These are phyloP conservation scores for Auriscalpium microsporum DNA, from an alignment of 768 basidiomycete species.

Conservation along the genomic window DNA sequence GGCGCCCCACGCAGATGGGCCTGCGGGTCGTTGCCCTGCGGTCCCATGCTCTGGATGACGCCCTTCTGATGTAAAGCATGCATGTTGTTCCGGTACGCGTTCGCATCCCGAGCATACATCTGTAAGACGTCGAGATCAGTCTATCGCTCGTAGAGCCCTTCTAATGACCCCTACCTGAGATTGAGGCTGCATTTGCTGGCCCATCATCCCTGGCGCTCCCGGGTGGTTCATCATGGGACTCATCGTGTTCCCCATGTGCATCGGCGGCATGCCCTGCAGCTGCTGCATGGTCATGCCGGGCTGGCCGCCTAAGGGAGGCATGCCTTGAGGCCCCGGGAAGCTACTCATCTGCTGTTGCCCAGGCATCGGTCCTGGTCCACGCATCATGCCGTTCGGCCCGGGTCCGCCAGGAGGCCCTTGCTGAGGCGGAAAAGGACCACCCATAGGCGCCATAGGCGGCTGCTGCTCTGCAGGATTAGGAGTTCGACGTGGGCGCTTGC, in stretches of 20 bases:
- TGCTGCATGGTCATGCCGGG: slow-evolving; percentile 25
- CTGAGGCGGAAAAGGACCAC: slow-evolving; percentile 26
- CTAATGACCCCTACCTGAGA: slow-evolving; percentile 18
- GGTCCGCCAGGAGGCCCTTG: slow-evolving; percentile 25
- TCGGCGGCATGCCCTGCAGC: slow-evolving; percentile 26
- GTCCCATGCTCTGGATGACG: neutral
- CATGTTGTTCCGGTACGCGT: neutral
- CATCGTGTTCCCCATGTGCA: slow-evolving; percentile 26
- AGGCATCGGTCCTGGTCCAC: slow-evolving; percentile 25
- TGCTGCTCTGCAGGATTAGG: slow-evolving; percentile 22
- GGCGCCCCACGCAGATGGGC: neutral
- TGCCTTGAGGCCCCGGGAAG: slow-evolving; percentile 22
- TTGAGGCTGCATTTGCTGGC: slow-evolving; percentile 27
- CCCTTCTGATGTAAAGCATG: neutral
- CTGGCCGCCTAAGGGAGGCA: slow-evolving; percentile 19
- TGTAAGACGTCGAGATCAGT: neutral
- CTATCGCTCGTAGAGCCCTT: neutral
- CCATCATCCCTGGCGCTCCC: slow-evolving; percentile 28
- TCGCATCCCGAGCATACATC: too few relatives aligned
- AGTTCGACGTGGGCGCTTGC: slow-evolving; percentile 26
- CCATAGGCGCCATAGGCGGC: slow-evolving; percentile 30
- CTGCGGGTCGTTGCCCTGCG: neutral
- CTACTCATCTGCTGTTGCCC: slow-evolving; percentile 26
- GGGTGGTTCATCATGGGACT: slow-evolving; percentile 34
- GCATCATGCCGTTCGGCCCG: slow-evolving; percentile 33